Evolutionary conservation across 805 yeast genomes (phyloP), one percentile per base, ranked within the genome.

Genomic region (Nakazawaea wickerhamii): DNA sequence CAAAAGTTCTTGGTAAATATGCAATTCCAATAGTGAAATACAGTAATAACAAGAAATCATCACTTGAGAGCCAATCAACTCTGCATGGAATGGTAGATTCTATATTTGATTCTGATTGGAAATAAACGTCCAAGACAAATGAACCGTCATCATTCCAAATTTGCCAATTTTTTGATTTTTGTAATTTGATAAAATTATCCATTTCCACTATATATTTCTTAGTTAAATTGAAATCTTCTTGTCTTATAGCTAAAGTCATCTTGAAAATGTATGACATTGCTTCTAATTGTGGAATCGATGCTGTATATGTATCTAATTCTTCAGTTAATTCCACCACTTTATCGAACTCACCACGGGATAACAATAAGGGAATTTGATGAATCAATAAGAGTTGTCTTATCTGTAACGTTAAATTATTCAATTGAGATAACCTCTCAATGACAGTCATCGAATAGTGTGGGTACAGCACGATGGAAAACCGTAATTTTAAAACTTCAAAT

Each of bases 21-120:
- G 63, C 53, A 5, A 73, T 51, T 2, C 73, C 78, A 28, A 68
- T 62, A n/a, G 66, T 50, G 34, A 70, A 64, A 48, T 69, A 70
- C 18, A 69, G 57, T 33, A 63, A 41, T 17, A 68, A 58, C 7
- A 64, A 61, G 50, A 68, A 70, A 43, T 72, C 76, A 32, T 64
- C 67, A 4, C 68, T 58, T 11, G 63, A 58, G 10, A 72, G 42
- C 77, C 79, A 73, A 15, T 53, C 52, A 2, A 70, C 49, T 18
- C 57, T 51, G 14, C 58, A 20, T 3, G 62, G 50, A 46, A 67
- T 14, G 39, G 38, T 35, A 15, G n/a, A n/a, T n/a, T n/a, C n/a
- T n/a, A n/a, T n/a, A 23, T 6, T 7, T n/a, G 28, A 14, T 4
- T 28, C 10, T 13, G 3, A 14, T 4, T 30, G 11, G 4, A 38